Evolutionary conservation across 169 alveolate species (phyloP), one percentile per base, ranked within the genome.

Genomic region (Besnoitia besnoiti): DNA sequence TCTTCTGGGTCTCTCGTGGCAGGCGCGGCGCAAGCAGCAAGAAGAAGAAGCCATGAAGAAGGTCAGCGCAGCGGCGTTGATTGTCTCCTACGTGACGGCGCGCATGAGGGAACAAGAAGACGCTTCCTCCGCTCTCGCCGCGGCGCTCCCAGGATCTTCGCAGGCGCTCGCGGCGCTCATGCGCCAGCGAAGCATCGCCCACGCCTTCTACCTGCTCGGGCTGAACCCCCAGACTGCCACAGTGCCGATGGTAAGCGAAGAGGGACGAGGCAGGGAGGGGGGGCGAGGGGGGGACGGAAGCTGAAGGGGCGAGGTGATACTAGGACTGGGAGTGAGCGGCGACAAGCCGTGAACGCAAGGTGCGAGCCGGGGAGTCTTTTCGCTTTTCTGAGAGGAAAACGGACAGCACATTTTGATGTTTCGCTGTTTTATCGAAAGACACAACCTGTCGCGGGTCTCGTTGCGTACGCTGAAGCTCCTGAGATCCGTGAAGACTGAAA

Each of bases 71-170:
- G 80, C 93, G 10, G 55, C 87, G 24, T 61, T 89, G 16, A n/a
- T 61, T 2, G 93, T 89, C 62, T 35, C 85, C 4, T 89, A 67
- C 88, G 93, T 89, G 93, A 80, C 51, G 44, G 87, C 73, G 76
- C 93, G 93, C 87, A 80, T 67, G 93, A 76, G 67, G 61, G 93
- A 89, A 79, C 93, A 89, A 79, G 61, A 89, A 59, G 75, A 89
- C n/a, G 93, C 93, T 16, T 61, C 87, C 8, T 88, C 88, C 33
- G 93, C 93, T 19, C 85, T 79, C 30, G 77, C 80, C 30, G 85
- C 93, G 51, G 93, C 93, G 46, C 39, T 24, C 27, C 77, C 82
- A 0, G 93, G 93, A 21, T 51, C 93, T 10, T 37, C 93, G 19
- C 85, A 85, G 67, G 87, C 93, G 30, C 33, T 79, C 44, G 79